Evolutionary conservation across 2,329 filamentous ascomycete species (phyloP), one percentile per base, ranked within the genome.

Genomic region (Emmonsiellopsis sp.): DNA sequence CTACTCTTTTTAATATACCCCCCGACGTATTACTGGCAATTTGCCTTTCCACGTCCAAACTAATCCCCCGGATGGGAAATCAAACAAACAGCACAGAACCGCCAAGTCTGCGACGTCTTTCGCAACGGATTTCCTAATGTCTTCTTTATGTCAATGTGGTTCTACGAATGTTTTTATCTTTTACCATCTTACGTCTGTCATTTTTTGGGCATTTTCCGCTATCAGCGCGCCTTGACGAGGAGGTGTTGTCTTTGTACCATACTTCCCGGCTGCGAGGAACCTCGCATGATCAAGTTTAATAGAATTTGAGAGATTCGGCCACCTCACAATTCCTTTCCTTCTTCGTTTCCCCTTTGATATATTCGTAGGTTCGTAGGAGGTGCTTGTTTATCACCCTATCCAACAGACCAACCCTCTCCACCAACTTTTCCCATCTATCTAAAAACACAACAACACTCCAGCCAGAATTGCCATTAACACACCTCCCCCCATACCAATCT

Each of bases 251-350:
- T 31, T 55, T 58, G 56, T 57, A 42, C 46, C 50, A 56, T 57
- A 44, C 55, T 57, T 56, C 53, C 51, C 53, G 53, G 54, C 58
- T 57, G 55, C 45, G 44, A 58, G 53, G 53, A 57, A 55, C 53
- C 60, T 62, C 43, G 56, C 61, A 59, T 67, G 64, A 68, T 69
- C 62, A 61, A 63, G 61, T 61, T 57, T 55, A 60, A 60, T 61
- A 65, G 62, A 62, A 70, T 71, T 67, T 69, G 65, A 71, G 65
- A 71, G 62, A 71, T 67, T 67, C 62, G 71, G 71, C 71, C 71
- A 67, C 70, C 71, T 73, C 71, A 70, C 39, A 47, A 46, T 51
- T 17, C 40, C 33, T 37, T 36, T 17, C 17, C 21, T 52, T n/a
- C 9, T 0, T 47, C 17, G 4, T 49, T 7, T 31, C 4, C 6